Percentiles rank a stretch among this genome's conserved stretches.
Evolutionary conservation across 148 eudicot species (phyloP).

Genomic region (Nepenthes mirabilis): DNA sequence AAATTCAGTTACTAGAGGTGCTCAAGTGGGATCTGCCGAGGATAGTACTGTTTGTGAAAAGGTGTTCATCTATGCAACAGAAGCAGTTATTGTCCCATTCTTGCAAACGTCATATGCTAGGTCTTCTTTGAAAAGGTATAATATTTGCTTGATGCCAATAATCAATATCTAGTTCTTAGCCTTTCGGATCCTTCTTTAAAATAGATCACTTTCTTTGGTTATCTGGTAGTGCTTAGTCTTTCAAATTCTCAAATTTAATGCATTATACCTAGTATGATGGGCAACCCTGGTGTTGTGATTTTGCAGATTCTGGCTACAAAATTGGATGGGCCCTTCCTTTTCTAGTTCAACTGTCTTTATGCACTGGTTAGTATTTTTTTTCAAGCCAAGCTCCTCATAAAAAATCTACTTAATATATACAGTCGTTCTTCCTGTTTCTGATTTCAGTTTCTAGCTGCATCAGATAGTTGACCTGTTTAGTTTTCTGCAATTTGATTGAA

Average conservation of each 20-base stretch:
- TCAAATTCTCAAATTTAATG: too few species aligned
- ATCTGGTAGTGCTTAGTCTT: too few species aligned
- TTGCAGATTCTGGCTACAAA: slow-evolving; percentile 93
- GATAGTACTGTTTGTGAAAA: slow-evolving; percentile 41
- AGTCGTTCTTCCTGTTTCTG: not conserved
- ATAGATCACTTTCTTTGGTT: too few species aligned
- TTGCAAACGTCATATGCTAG: slow-evolving; percentile 75
- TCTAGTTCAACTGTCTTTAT: slow-evolving; percentile 49
- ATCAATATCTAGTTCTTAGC: not conserved
- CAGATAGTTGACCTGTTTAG: not conserved
- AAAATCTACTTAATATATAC: not conserved
- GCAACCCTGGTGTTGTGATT: not conserved
- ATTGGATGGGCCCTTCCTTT: slow-evolving; percentile 77
- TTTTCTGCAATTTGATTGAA: slow-evolving; percentile 1
- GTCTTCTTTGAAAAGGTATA: slow-evolving; percentile 71
- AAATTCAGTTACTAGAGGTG: slow-evolving; percentile 18
- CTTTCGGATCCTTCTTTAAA: too few species aligned
- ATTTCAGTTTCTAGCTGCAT: slow-evolving; percentile 3
- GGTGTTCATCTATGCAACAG: slow-evolving; percentile 69
- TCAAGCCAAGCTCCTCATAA: too few species aligned
- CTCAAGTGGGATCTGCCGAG: slow-evolving; percentile 25
- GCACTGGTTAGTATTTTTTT: slow-evolving; percentile 51
- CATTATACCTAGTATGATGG: not conserved
- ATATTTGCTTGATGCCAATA: not conserved
- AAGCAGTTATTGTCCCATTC: slow-evolving; percentile 86